phyloP scores from a whole-genome alignment of 2,329 filamentous ascomycete species.

The Ceratocystis colombiana region DNA sequence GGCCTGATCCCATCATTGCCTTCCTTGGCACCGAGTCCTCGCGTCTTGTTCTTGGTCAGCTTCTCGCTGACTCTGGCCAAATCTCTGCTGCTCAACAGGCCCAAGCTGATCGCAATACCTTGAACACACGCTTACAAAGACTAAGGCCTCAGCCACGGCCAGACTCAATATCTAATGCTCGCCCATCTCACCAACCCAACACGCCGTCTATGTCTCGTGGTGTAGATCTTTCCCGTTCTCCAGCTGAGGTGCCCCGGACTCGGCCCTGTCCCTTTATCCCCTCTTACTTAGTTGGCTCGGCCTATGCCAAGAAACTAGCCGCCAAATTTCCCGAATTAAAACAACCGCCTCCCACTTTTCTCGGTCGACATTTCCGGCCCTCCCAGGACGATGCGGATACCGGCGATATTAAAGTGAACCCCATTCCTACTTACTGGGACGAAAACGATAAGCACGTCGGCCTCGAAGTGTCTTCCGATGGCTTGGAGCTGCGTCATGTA shows the following conservation, averaged over 20 bases:
- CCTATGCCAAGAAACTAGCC: slow-evolving; percentile 66
- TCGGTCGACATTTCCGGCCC: not conserved
- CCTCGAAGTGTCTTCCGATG: slow-evolving; percentile 65
- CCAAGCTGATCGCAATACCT: not conserved
- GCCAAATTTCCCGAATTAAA: slow-evolving; percentile 44
- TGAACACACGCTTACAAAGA: not conserved
- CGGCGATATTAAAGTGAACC: slow-evolving; percentile 41
- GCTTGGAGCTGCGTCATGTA: slow-evolving; percentile 57
- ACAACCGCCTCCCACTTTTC: not conserved
- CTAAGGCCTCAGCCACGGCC: too few relatives aligned
- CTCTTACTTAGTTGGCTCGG: slow-evolving; percentile 69
- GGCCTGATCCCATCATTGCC: not conserved
- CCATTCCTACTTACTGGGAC: slow-evolving; percentile 67
- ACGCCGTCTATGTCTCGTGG: slow-evolving; percentile 42
- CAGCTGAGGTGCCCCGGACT: slow-evolving; percentile 28
- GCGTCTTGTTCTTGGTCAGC: slow-evolving; percentile 2
- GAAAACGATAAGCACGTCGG: slow-evolving; percentile 2
- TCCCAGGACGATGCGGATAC: slow-evolving; percentile 28
- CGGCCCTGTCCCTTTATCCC: slow-evolving; percentile 52
- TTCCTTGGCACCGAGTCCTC: not conserved
- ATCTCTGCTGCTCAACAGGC: not conserved
- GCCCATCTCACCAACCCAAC: slow-evolving; percentile 27
- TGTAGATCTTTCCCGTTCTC: slow-evolving; percentile 41
- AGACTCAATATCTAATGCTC: not conserved
- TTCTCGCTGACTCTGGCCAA: slow-evolving; percentile 2